These are phyloP conservation scores for Wickerhamomyces pijperi DNA, from an alignment of 805 yeast species.

Conservation along the genomic window DNA sequence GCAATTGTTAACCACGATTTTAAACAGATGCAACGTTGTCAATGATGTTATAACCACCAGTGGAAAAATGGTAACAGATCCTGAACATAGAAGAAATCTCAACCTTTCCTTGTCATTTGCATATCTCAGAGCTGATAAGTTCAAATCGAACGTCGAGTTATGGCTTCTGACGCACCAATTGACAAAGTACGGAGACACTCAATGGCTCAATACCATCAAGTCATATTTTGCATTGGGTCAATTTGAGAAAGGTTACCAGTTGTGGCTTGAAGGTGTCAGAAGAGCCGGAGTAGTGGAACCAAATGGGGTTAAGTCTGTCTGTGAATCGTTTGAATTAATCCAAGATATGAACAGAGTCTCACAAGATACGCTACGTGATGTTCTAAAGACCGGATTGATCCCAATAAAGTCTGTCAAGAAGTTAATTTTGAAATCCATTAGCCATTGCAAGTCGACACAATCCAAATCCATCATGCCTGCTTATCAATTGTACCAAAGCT, in stretches of 20 bases:
- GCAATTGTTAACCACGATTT: constrained; percentile 1
- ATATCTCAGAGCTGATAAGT: constrained; percentile 3
- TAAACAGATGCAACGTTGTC: not conserved
- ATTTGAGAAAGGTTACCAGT: not conserved
- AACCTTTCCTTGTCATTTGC: constrained; percentile 5
- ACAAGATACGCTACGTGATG: not conserved
- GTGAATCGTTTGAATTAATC: not conserved
- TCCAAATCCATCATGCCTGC: not conserved
- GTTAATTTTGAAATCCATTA: not conserved
- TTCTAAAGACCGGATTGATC: not conserved
- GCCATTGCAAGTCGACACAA: not conserved
- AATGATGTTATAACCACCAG: constrained; percentile 1
- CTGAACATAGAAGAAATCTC: not conserved
- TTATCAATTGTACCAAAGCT: not conserved
- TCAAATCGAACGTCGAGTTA: constrained; percentile 1
- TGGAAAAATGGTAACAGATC: not conserved
- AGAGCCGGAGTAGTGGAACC: not conserved
- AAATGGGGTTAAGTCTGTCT: not conserved
- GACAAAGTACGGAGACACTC: not conserved
- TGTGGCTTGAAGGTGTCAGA: not conserved
- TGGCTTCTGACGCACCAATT: constrained; percentile 3
- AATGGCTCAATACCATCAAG: not conserved
- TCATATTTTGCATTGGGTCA: not conserved
- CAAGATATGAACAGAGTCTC: not conserved
- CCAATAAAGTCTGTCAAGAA: not conserved